phyloP scores from a whole-genome alignment of 1,284 basidiomycete genomes.

The Vanrija sp. region DNA sequence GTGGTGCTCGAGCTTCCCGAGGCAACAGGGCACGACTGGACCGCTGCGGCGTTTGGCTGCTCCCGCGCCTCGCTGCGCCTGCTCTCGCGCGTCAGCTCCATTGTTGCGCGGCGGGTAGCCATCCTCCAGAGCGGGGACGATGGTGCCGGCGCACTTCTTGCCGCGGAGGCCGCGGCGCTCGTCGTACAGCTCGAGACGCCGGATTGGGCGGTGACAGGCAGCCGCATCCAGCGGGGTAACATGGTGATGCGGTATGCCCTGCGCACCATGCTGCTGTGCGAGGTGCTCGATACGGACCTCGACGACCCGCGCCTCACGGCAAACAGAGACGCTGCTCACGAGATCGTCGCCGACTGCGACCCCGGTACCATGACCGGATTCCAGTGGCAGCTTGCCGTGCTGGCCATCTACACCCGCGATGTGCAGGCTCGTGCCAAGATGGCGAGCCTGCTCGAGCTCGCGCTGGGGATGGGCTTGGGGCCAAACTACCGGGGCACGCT shows the following conservation, averaged over 20 bases:
- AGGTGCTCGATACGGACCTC: constrained; percentile 15
- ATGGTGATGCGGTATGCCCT: constrained; percentile 16
- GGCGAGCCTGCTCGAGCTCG: constrained; percentile 4
- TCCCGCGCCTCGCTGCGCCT: constrained; percentile 13
- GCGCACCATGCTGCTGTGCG: constrained; percentile 16
- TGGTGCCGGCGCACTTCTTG: background rate
- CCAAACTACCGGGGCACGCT: constrained; percentile 8
- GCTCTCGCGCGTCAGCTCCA: constrained; percentile 12
- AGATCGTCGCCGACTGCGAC: constrained; percentile 18
- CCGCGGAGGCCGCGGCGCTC: constrained; percentile 9
- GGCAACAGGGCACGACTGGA: constrained; percentile 15
- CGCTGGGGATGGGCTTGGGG: constrained; percentile 12
- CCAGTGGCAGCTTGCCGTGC: constrained; percentile 14
- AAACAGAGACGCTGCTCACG: constrained; percentile 4
- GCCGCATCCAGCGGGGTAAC: constrained; percentile 18
- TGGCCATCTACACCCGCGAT: constrained; percentile 15
- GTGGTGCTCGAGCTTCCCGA: constrained; percentile 1
- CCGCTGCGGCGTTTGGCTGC: constrained; percentile 20
- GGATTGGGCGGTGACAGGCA: constrained; percentile 5
- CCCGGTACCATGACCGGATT: constrained; percentile 10
- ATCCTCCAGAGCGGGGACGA: constrained; percentile 6
- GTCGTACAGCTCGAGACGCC: constrained; percentile 5
- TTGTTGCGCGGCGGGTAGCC: constrained; percentile 12
- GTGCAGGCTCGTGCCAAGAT: constrained; percentile 1
- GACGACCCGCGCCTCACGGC: constrained; percentile 10